Evolutionary conservation across 2,329 filamentous ascomycete species (phyloP).

Genomic region (Pestalotiopsis sp.): DNA sequence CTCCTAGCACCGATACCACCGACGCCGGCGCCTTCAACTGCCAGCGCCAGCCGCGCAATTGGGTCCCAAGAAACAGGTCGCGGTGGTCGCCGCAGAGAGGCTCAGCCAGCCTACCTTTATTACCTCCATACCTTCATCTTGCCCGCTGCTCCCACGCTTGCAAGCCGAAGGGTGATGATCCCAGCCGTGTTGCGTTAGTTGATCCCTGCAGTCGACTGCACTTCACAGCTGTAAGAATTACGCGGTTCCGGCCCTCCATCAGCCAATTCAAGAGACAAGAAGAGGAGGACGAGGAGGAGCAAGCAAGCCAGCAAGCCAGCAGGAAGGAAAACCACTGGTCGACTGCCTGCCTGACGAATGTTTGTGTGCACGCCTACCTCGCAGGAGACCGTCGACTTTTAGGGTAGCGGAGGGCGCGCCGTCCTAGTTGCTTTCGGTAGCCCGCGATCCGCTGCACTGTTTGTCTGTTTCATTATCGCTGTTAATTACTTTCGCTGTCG

Average conservation of each 20-base stretch:
- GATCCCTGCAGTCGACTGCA: slow-evolving; percentile 11
- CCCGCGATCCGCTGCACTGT: neutral
- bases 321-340: neutral
- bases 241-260: slow-evolving; percentile 10
- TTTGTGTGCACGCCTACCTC: neutral
- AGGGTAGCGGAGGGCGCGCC: neutral
- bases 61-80: neutral
- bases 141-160: slow-evolving; percentile 1
- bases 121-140: neutral
- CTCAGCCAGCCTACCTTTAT: neutral
- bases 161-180: slow-evolving; percentile 9
- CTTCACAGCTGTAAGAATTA: slow-evolving; percentile 2
- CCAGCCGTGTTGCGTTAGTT: slow-evolving; percentile 11
- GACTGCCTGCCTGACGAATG: neutral
- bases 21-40: neutral
- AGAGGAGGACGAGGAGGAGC: neutral
- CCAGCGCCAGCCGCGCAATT: neutral
- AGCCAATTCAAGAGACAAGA: neutral
- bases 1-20: neutral
- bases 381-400: neutral
- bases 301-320: neutral
- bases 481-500: neutral
- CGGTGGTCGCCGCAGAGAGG: neutral
- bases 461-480: neutral
- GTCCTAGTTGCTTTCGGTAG: neutral